Base-by-base conservation (phyloP, 2,329 filamentous ascomycete species). In the Neurospora sp. region DNA sequence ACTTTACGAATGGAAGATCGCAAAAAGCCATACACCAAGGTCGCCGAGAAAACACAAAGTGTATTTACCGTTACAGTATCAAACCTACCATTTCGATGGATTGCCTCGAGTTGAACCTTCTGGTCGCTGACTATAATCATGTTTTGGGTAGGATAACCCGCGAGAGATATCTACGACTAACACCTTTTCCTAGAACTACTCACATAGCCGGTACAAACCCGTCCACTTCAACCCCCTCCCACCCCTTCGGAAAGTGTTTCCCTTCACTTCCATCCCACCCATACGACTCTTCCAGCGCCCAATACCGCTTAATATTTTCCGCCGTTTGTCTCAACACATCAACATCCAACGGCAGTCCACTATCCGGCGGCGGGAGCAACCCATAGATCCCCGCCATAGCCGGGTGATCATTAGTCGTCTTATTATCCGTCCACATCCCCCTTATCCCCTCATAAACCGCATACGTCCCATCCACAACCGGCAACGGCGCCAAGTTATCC, bases 401-500 rank as follows among this genome's bases (percentile, higher is more conserved):
- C 17, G 81, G 81, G 72, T 83, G 81, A 73, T 83, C 81, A 70
- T 79, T 78, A 0, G 80, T 78, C 1, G 81, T 83, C 12, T 75
- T 76, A 38, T 76, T 77, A 70, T 78, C 77, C 10, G 76, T 75
- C 82, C 81, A 83, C 82, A 83, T 83, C 66, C 78, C 73, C 8
- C 77, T 78, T 17, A 83, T 80, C 0, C 83, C 84, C 74, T 87
- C 84, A 73, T 88, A 88, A 2, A 87, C 81, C 1, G 85, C 79
- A 68, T 87, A 88, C 0, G 85, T 82, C 17, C 79, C 80, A 66
- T 85, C 79, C 2, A 83, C 78, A 1, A 83, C 77, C 0, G 87
- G 85, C 8, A 89, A 79, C 0, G 82, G 82, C 0, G 87, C 85
- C 12, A 89, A 79, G n/a, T 83, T 82, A 11, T 85, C 80, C 33